These are phyloP conservation scores for Gossypium bickii DNA, from an alignment of 345 rosid genomes.

Conservation along the genomic window DNA sequence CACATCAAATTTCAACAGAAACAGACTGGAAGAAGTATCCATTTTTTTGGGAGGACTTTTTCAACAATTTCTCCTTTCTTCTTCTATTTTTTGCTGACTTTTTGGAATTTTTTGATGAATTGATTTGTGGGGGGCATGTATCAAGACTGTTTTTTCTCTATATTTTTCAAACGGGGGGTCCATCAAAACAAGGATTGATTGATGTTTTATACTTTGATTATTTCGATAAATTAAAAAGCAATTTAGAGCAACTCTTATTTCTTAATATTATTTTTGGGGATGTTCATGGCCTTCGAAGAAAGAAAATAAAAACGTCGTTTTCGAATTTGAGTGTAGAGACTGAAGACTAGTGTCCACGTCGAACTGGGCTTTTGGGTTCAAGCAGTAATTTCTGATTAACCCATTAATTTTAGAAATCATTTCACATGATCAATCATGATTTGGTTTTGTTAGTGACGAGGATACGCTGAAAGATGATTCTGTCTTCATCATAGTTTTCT, in stretches of 20 bases:
- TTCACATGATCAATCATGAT: slow-evolving; percentile 22
- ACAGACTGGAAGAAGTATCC: slow-evolving; percentile 10
- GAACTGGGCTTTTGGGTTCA: slow-evolving; percentile 1
- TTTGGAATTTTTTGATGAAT: slow-evolving; percentile 4
- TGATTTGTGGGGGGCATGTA: slow-evolving; percentile 51
- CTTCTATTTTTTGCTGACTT: slow-evolving; percentile 17
- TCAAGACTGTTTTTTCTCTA: slow-evolving; percentile 22
- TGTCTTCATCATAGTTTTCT: no score
- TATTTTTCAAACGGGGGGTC: slow-evolving; percentile 13
- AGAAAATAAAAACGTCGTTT: not conserved
- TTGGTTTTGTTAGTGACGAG: no score
- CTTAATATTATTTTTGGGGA: not conserved
- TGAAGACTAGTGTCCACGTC: not conserved
- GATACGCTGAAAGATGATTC: no score
- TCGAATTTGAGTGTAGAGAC: not conserved
- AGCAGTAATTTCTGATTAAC: slow-evolving; percentile 22
- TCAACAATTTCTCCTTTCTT: slow-evolving; percentile 8
- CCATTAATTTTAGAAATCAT: not conserved
- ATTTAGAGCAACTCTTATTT: no score
- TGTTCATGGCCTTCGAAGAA: not conserved
- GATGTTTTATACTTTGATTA: not conserved
- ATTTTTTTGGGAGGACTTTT: slow-evolving; percentile 27
- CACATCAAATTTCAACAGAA: no score
- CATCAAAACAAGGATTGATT: not conserved
- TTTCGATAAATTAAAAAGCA: not conserved